These are phyloP conservation scores for Cryptococcus maquisensis DNA, from an alignment of 1,284 basidiomycete genomes.

Conservation along the genomic window DNA sequence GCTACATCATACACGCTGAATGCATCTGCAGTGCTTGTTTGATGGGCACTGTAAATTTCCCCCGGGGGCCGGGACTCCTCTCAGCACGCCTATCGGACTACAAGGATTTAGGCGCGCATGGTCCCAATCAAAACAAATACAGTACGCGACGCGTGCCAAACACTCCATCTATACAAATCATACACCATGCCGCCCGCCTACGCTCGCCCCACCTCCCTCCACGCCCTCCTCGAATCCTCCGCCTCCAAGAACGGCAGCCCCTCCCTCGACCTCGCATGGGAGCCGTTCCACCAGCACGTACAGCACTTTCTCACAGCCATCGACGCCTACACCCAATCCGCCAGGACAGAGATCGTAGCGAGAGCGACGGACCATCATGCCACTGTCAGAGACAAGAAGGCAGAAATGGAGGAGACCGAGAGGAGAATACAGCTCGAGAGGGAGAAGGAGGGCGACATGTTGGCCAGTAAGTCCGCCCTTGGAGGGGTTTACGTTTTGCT, in stretches of 20 bases:
- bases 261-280: constrained; percentile 35
- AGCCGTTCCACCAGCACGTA: constrained; percentile 33
- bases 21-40: no score
- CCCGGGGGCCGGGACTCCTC: no score
- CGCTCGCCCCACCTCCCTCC: constrained; percentile 22
- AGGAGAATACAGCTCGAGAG: constrained; percentile 39
- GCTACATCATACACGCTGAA: no score
- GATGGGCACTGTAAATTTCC: no score
- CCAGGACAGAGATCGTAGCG: constrained; percentile 37
- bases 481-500: background rate
- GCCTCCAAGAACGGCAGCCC: constrained; percentile 15
- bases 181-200: no score
- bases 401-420: constrained; percentile 38
- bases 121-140: no score
- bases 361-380: constrained; percentile 30
- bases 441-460: constrained; percentile 42
- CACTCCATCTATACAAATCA: no score
- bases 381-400: constrained; percentile 29
- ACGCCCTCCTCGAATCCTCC: constrained; percentile 19
- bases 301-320: constrained; percentile 40
- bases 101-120: no score
- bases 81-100: no score
- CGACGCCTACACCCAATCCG: constrained; percentile 35
- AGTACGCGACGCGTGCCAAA: no score
- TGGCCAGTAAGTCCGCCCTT: constrained; percentile 31